Evolutionary conservation across 306 rosid species (phyloP).

Genomic region (Lithocarpus polystachyus): DNA sequence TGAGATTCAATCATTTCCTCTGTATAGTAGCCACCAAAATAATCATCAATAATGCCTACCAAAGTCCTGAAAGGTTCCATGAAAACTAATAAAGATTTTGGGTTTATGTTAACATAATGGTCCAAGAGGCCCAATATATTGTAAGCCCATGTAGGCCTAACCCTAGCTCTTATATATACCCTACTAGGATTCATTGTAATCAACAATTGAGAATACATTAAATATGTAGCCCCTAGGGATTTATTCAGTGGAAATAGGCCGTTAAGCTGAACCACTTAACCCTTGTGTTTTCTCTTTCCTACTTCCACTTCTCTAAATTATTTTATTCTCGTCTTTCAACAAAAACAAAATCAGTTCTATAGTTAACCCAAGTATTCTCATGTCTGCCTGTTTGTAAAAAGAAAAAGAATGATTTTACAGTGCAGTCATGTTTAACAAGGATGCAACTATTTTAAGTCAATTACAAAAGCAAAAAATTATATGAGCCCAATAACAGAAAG

Average conservation of each 20-base stretch:
- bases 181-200: no score
- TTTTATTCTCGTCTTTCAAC: no score
- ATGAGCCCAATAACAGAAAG: background rate
- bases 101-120: no score
- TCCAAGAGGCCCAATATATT: no score
- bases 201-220: no score
- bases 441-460: constrained; percentile 2
- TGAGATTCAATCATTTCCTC: constrained; percentile 97
- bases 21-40: constrained; percentile 80
- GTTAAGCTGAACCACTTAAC: no score
- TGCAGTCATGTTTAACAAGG: constrained; percentile 12
- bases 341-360: constrained; percentile 23
- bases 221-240: no score
- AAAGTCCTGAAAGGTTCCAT: constrained; percentile 62
- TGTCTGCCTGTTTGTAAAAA: constrained; percentile 2
- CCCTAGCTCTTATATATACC: no score
- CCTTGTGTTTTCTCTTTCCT: no score
- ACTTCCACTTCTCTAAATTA: no score
- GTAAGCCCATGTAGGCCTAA: no score
- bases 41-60: constrained; percentile 84
- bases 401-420: background rate
- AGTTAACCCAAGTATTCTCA: background rate
- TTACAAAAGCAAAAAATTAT: constrained; percentile 17
- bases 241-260: no score
- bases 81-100: background rate